phyloP scores from a whole-genome alignment of 345 rosid genomes.

The Brassica incana region DNA sequence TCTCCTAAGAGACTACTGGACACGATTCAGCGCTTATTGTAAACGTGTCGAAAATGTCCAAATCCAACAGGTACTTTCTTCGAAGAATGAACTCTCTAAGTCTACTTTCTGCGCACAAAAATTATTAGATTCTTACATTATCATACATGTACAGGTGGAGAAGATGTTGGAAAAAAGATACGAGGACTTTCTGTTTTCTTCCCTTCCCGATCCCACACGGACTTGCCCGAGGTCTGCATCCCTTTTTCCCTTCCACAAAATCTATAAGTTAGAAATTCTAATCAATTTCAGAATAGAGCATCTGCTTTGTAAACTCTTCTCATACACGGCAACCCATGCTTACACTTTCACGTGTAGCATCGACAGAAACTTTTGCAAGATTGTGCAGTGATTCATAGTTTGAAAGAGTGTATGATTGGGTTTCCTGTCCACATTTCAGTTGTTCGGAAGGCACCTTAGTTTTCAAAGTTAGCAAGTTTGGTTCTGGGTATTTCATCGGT shows the following conservation, averaged over 20 bases:
- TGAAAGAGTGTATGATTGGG: slow-evolving; percentile 11
- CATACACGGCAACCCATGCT: neutral
- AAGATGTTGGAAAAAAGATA: slow-evolving; percentile 89
- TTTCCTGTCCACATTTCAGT: slow-evolving; percentile 51
- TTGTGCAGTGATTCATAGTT: slow-evolving; percentile 4
- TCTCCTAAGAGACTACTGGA: slow-evolving; percentile 89
- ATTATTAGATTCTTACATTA: neutral
- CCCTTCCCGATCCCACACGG: slow-evolving; percentile 68
- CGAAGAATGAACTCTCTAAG: neutral
- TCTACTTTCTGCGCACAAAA: neutral
- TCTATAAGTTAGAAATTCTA: slow-evolving; percentile 10
- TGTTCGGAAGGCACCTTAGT: slow-evolving; percentile 81
- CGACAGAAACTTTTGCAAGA: neutral
- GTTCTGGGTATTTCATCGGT: slow-evolving; percentile 88
- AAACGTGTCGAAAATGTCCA: slow-evolving; percentile 60
- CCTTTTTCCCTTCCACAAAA: slow-evolving; percentile 1
- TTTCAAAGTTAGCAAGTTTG: slow-evolving; percentile 83
- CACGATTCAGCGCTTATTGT: slow-evolving; percentile 84
- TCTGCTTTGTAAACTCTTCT: neutral
- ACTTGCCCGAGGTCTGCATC: slow-evolving; percentile 72
- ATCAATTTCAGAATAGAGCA: slow-evolving; percentile 13
- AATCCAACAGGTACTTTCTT: slow-evolving; percentile 67
- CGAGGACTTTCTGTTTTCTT: slow-evolving; percentile 74
- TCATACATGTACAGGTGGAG: slow-evolving; percentile 71
- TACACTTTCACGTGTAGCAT: slow-evolving; percentile 8